Conservation (phyloP, 176 grass and related monocot species). For the Triticum turgidum region DNA sequence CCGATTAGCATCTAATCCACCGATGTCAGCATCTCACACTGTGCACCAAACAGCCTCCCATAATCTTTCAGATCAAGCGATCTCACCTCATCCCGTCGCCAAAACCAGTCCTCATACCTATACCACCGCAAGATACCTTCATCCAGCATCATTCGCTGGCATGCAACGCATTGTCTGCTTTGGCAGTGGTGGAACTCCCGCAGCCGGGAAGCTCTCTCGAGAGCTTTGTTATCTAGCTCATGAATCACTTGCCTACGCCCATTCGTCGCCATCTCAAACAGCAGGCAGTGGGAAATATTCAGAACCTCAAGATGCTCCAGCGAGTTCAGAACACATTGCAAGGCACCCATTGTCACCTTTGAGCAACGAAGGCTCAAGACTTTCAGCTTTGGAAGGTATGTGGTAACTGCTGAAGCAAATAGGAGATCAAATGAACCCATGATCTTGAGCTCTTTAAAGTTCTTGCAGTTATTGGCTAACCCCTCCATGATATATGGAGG, state of each 20-base stretch:
- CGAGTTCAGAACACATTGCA: conserved; percentile 52
- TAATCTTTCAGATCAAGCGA: conserved; percentile 83
- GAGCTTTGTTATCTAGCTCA: conserved; percentile 54
- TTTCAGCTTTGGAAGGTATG: conserved; percentile 78
- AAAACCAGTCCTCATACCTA: conserved; percentile 84
- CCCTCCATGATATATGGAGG: conserved; percentile 88
- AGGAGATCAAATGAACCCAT: conserved; percentile 77
- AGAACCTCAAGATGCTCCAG: conserved; percentile 74
- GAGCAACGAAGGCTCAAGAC: conserved; percentile 89
- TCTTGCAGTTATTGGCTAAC: conserved; percentile 77
- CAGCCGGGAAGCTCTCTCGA: conserved; percentile 52
- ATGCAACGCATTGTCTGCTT: conserved; percentile 55
- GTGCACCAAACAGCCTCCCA: conserved; percentile 75
- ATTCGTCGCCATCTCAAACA: conserved; percentile 39
- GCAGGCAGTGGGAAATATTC: conserved; percentile 88
- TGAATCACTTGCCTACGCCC: conserved; percentile 67
- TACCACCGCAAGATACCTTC: conserved; percentile 98
- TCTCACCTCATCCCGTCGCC: conserved; percentile 80
- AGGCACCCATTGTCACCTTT: conserved; percentile 63
- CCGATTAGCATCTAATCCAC: conserved; percentile 41
- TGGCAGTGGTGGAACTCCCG: conserved; percentile 81
- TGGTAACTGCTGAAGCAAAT: conserved; percentile 56
- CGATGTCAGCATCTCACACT: conserved; percentile 61
- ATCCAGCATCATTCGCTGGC: conserved; percentile 81
- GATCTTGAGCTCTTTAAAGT: conserved; percentile 86